Conservation (phyloP, 2,329 filamentous ascomycete species). For the Hymenoscyphus linearis region DNA sequence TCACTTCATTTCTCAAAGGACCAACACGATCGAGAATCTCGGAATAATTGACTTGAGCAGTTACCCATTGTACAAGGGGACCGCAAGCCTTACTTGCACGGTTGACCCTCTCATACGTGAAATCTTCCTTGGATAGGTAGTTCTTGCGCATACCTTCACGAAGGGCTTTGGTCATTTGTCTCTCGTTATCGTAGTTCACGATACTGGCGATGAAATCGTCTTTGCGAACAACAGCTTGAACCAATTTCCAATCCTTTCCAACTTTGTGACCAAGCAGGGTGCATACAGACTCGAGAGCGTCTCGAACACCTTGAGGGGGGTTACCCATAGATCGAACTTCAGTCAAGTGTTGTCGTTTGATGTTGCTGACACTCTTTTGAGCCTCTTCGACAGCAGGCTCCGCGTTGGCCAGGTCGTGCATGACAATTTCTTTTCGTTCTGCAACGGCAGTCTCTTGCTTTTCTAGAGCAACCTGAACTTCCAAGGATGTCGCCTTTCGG, state of each 20-base stretch:
- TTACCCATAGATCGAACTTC: slow-evolving; percentile 97
- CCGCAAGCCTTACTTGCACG: slow-evolving; percentile 95
- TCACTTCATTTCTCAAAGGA: slow-evolving; percentile 84
- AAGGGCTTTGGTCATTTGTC: slow-evolving; percentile 80
- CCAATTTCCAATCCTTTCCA: slow-evolving; percentile 76
- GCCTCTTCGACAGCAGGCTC: slow-evolving; percentile 92
- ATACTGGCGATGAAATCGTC: slow-evolving; percentile 99
- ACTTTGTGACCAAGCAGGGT: slow-evolving; percentile 87
- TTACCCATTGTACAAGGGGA: slow-evolving; percentile 93
- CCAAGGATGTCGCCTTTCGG: slow-evolving; percentile 78
- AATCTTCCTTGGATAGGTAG: slow-evolving; percentile 87
- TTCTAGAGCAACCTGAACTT: slow-evolving; percentile 82
- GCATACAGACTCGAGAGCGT: slow-evolving; percentile 94
- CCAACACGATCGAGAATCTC: slow-evolving; percentile 93
- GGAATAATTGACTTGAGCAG: slow-evolving; percentile 96
- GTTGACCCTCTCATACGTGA: slow-evolving; percentile 94
- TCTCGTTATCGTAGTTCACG: slow-evolving; percentile 93
- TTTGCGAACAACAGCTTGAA: slow-evolving; percentile 79
- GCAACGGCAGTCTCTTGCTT: slow-evolving; percentile 87
- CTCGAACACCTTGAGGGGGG: slow-evolving; percentile 82
- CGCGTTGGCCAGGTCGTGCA: slow-evolving; percentile 81
- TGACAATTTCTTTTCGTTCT: slow-evolving; percentile 73
- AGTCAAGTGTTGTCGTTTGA: slow-evolving; percentile 93
- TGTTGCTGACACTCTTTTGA: slow-evolving; percentile 94
- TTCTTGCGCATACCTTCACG: slow-evolving; percentile 88